Conservation (phyloP, 192 early-diverging fungal species). For the Haplosporangium gracile region DNA sequence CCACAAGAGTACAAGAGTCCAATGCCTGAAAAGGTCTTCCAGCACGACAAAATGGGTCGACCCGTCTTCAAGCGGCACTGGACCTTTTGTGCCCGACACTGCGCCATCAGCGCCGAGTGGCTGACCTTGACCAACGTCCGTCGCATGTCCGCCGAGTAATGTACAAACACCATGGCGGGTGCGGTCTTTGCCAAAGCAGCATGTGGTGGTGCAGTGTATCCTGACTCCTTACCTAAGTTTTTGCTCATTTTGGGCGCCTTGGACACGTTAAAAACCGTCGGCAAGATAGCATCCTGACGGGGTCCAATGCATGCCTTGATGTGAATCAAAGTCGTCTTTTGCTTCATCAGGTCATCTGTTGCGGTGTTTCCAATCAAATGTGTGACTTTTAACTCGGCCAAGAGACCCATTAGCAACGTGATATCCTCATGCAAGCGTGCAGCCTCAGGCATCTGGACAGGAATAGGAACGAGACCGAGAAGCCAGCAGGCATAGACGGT, state of each 20-base stretch:
- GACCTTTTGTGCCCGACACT: constrained; percentile 73
- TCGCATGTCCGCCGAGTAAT: constrained; percentile 64
- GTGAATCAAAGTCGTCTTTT: constrained; percentile 66
- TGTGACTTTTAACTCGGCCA: constrained; percentile 71
- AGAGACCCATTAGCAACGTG: constrained; percentile 69
- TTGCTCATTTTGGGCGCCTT: constrained; percentile 77
- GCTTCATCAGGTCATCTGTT: constrained; percentile 77
- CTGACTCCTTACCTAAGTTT: constrained; percentile 70
- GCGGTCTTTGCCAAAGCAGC: constrained; percentile 36
- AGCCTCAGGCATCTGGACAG: constrained; percentile 76
- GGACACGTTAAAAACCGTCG: constrained; percentile 69
- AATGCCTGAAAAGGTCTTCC: constrained; percentile 53
- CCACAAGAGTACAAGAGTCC: constrained; percentile 58
- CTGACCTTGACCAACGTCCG: constrained; percentile 61
- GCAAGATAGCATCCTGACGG: constrained; percentile 64
- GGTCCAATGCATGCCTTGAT: constrained; percentile 66
- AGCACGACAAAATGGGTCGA: constrained; percentile 59
- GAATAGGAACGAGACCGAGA: constrained; percentile 81
- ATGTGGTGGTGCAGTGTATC: constrained; percentile 48
- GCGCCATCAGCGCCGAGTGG: constrained; percentile 68
- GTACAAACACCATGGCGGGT: constrained; percentile 71
- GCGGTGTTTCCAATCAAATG: constrained; percentile 72
- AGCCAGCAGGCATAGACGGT: constrained; percentile 85
- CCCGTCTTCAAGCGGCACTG: constrained; percentile 68
- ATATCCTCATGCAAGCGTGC: constrained; percentile 77